Evolutionary conservation across 306 rosid species (phyloP).

Genomic region (Lathyrus tuberosus): DNA sequence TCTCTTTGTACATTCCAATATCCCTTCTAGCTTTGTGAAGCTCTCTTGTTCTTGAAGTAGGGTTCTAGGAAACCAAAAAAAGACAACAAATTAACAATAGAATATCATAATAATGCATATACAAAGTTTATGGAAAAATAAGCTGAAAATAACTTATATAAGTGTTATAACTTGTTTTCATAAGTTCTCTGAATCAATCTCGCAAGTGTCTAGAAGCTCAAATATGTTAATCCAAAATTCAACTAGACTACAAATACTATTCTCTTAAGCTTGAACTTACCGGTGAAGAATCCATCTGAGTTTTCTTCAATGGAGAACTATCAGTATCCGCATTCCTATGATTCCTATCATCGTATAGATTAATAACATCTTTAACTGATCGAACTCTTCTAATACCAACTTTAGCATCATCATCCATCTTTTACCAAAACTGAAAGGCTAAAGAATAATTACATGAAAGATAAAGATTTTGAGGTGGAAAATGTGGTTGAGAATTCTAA

Average conservation of each 20-base stretch:
- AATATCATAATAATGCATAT: no score
- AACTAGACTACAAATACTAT: no score
- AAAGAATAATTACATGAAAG: slow-evolving; percentile 19
- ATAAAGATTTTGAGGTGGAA: slow-evolving; percentile 28
- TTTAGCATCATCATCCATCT: slow-evolving; percentile 60
- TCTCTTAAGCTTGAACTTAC: no score
- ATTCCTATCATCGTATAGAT: slow-evolving; percentile 57
- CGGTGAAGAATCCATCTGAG: slow-evolving; percentile 50
- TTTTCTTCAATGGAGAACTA: slow-evolving; percentile 47
- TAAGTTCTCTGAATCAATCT: neutral
- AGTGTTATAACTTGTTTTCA: neutral
- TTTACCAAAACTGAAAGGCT: slow-evolving; percentile 21
- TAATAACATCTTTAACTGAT: slow-evolving; percentile 59
- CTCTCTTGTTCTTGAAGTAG: slow-evolving; percentile 65
- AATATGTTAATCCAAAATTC: neutral
- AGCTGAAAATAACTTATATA: neutral
- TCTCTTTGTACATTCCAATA: slow-evolving; percentile 56
- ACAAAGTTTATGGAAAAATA: no score
- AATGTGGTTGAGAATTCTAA: slow-evolving; percentile 34
- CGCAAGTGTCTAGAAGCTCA: neutral
- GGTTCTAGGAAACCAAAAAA: slow-evolving; percentile 29
- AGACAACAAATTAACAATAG: slow-evolving; percentile 1
- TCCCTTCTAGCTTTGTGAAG: slow-evolving; percentile 60
- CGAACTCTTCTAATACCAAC: slow-evolving; percentile 54
- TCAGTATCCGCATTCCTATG: slow-evolving; percentile 46